A percentile compares a stretch with the other conserved stretches of the same genome.
These are phyloP conservation scores for Phytophthora foliorum DNA, from an alignment of 352 stramenopile species.

Conservation along the genomic window DNA sequence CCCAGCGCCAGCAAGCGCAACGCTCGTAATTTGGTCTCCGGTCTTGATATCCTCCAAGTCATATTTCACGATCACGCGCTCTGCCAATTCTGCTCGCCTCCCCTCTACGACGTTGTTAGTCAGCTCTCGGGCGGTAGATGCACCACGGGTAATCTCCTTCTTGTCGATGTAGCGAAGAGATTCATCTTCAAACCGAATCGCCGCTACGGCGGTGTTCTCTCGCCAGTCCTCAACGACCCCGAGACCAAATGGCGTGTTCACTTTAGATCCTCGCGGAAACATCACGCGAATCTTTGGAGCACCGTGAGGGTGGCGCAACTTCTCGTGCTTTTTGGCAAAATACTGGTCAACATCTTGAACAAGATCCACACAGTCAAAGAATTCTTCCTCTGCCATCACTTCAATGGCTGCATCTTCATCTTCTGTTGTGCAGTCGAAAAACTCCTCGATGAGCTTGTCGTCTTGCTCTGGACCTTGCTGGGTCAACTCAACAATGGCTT, in stretches of 20 bases:
- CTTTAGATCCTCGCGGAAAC: slow-evolving; percentile 63
- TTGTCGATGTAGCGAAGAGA: slow-evolving; percentile 74
- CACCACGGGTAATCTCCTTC: slow-evolving; percentile 61
- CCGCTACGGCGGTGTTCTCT: slow-evolving; percentile 43
- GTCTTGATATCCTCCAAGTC: slow-evolving; percentile 54
- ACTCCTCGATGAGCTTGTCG: slow-evolving; percentile 73
- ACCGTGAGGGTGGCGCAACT: slow-evolving; percentile 18
- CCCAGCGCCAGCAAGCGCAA: slow-evolving; percentile 69
- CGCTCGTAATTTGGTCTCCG: slow-evolving; percentile 47
- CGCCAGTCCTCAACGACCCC: slow-evolving; percentile 64
- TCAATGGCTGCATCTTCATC: slow-evolving; percentile 65
- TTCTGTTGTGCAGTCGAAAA: slow-evolving; percentile 73
- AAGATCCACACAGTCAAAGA: slow-evolving; percentile 84
- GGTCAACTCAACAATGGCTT: slow-evolving; percentile 42
- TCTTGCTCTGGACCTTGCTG: slow-evolving; percentile 40
- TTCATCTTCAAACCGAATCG: slow-evolving; percentile 55
- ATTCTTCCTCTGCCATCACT: slow-evolving; percentile 81
- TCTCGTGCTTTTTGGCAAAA: slow-evolving; percentile 46
- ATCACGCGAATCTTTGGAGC: slow-evolving; percentile 22
- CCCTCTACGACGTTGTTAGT: slow-evolving; percentile 46
- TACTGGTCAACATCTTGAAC: slow-evolving; percentile 58
- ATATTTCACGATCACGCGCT: slow-evolving; percentile 65
- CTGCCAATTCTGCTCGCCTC: slow-evolving; percentile 56
- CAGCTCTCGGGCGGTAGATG: slow-evolving; percentile 39
- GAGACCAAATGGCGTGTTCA: slow-evolving; percentile 75